A percentile compares a stretch with the other conserved stretches of the same genome.
phyloP scores from a whole-genome alignment of 2,329 filamentous ascomycete species.

The Ceratocystis lukuohia region DNA sequence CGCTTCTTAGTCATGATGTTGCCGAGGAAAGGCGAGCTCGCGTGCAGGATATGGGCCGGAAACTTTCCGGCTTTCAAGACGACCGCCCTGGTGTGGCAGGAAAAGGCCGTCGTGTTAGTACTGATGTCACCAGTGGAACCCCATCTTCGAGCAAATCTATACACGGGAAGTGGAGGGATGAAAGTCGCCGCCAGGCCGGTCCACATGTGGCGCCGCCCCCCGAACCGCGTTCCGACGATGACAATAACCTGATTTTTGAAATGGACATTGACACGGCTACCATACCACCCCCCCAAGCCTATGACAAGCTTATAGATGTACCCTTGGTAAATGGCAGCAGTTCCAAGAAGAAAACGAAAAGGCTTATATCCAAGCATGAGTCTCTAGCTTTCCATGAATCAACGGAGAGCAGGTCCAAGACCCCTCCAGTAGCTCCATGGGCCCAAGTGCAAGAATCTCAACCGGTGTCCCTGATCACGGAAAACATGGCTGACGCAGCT shows the following conservation, averaged over 20 bases:
- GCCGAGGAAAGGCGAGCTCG: slow-evolving; percentile 56
- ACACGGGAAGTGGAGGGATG: slow-evolving; percentile 33
- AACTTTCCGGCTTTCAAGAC: slow-evolving; percentile 44
- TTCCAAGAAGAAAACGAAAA: neutral
- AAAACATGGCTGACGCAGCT: slow-evolving; percentile 16
- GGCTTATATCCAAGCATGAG: slow-evolving; percentile 1
- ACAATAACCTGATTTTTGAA: slow-evolving; percentile 17
- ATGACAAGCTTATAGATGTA: neutral
- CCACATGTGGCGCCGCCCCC: neutral
- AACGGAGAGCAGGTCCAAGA: neutral
- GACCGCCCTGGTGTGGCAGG: neutral
- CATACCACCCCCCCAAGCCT: neutral
- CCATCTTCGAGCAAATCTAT: slow-evolving; percentile 31
- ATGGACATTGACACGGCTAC: slow-evolving; percentile 16
- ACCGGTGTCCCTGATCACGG: slow-evolving; percentile 9
- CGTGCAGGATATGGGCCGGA: slow-evolving; percentile 64
- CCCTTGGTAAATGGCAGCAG: neutral
- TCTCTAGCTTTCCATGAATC: neutral
- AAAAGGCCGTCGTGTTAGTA: slow-evolving; percentile 31
- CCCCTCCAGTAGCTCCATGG: slow-evolving; percentile 14
- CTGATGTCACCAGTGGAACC: neutral
- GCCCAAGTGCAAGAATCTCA: neutral
- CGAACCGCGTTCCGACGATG: neutral
- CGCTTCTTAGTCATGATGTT: slow-evolving; percentile 49
- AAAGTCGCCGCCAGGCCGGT: neutral